phyloP scores from a whole-genome alignment of 371 early-diverging fungal species.

The Globomyces sp. region DNA sequence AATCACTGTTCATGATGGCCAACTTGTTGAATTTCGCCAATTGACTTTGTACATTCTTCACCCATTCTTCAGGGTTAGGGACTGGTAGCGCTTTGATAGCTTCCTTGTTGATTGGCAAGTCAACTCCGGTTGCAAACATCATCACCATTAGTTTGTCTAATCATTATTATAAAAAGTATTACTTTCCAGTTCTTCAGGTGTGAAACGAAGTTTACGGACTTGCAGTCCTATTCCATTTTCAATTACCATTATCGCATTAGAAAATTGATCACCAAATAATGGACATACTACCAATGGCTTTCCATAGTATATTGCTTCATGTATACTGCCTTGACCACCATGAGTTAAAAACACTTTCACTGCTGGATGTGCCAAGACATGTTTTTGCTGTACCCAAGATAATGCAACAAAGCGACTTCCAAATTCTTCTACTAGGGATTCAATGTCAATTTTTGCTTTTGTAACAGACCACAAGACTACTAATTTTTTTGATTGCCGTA shows the following conservation, averaged over 20 bases:
- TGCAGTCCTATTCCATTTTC: not conserved
- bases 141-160: too few relatives aligned
- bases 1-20: not conserved
- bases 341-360: constrained; percentile 1
- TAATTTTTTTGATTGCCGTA: not conserved
- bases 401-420: not conserved
- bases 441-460: not conserved
- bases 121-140: too few relatives aligned
- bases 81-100: too few relatives aligned
- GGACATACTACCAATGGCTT: not conserved
- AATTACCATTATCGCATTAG: not conserved
- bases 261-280: constrained; percentile 2
- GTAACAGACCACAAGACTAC: not conserved
- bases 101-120: too few relatives aligned
- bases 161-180: not conserved
- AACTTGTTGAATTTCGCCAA: not conserved
- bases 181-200: not conserved
- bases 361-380: not conserved
- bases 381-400: not conserved
- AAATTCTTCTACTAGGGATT: not conserved
- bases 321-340: not conserved
- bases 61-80: not conserved
- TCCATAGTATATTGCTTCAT: constrained; percentile 1
- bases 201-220: not conserved
- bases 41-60: not conserved